Evolutionary conservation across 2,329 filamentous ascomycete genomes (phyloP).

Genomic region (Pezizomycotina sp.): DNA sequence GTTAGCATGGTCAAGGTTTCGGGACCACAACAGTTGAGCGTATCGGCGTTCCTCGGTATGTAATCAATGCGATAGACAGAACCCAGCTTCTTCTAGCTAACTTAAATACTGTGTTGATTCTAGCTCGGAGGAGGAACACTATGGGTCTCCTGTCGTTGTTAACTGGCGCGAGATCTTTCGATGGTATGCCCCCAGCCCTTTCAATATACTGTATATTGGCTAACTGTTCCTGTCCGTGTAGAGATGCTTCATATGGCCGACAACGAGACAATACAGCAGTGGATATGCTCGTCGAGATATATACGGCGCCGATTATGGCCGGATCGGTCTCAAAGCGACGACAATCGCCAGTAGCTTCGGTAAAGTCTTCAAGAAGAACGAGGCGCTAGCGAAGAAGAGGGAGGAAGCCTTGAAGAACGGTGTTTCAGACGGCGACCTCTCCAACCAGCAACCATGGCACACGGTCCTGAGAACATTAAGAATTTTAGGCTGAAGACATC

Average conservation of each 20-base stretch:
- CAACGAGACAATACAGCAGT: slow-evolving; percentile 75
- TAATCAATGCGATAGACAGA: not conserved
- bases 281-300: slow-evolving; percentile 95
- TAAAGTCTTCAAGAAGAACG: slow-evolving; percentile 77
- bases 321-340: slow-evolving; percentile 88
- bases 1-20: slow-evolving; percentile 96
- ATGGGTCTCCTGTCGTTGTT: slow-evolving; percentile 81
- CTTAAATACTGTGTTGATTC: slow-evolving; percentile 2
- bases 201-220: not conserved
- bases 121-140: slow-evolving; percentile 81
- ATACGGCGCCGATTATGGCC: slow-evolving; percentile 87
- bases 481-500: slow-evolving; percentile 65
- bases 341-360: slow-evolving; percentile 94
- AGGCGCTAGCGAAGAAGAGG: not conserved
- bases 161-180: slow-evolving; percentile 87
- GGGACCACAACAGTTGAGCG: slow-evolving; percentile 72
- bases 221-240: not conserved
- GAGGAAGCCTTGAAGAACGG: not conserved
- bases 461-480: slow-evolving; percentile 11
- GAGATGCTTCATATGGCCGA: slow-evolving; percentile 80
- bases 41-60: slow-evolving; percentile 63
- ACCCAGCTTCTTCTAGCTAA: not conserved
- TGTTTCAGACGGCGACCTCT: not conserved
- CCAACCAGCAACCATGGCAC: slow-evolving; percentile 1
- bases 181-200: slow-evolving; percentile 40